Conservation (phyloP, 2,329 filamentous ascomycete genomes). For the Fusarium mundagurra region DNA sequence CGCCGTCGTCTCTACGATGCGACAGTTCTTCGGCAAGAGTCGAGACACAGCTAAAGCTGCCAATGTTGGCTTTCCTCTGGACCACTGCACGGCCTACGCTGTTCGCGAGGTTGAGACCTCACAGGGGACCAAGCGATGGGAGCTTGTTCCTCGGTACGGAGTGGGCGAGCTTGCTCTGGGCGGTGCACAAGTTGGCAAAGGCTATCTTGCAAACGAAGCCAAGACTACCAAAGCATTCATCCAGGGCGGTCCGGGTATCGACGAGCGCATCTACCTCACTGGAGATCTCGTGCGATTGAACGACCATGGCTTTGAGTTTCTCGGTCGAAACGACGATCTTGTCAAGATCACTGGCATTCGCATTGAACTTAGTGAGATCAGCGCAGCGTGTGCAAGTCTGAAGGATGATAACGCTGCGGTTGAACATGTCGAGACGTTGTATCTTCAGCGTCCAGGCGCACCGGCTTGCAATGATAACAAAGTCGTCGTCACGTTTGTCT, state of each 20-base stretch:
- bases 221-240: slow-evolving; percentile 25
- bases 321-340: slow-evolving; percentile 19
- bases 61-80: slow-evolving; percentile 16
- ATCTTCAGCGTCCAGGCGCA: not conserved
- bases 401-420: slow-evolving; percentile 6
- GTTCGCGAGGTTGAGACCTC: slow-evolving; percentile 6
- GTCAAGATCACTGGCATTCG: slow-evolving; percentile 25
- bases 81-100: slow-evolving; percentile 16
- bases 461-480: not conserved
- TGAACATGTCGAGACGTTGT: slow-evolving; percentile 21
- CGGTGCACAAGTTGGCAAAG: slow-evolving; percentile 19
- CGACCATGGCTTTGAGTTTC: slow-evolving; percentile 25
- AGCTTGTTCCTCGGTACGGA: slow-evolving; percentile 23
- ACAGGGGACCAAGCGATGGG: not conserved
- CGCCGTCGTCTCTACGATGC: slow-evolving; percentile 21
- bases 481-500: slow-evolving; percentile 19
- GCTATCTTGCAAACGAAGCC: slow-evolving; percentile 16
- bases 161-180: slow-evolving; percentile 20
- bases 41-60: slow-evolving; percentile 19
- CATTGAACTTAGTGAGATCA: slow-evolving; percentile 27
- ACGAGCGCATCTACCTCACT: slow-evolving; percentile 21
- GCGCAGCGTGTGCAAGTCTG: slow-evolving; percentile 18
- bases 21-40: slow-evolving; percentile 14
- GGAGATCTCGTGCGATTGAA: slow-evolving; percentile 26
- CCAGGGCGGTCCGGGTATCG: slow-evolving; percentile 6